Percentiles rank a stretch among this genome's conserved stretches.
Conservation (phyloP, 2,329 filamentous ascomycete species). For the Myriosclerotinia curreyana region DNA sequence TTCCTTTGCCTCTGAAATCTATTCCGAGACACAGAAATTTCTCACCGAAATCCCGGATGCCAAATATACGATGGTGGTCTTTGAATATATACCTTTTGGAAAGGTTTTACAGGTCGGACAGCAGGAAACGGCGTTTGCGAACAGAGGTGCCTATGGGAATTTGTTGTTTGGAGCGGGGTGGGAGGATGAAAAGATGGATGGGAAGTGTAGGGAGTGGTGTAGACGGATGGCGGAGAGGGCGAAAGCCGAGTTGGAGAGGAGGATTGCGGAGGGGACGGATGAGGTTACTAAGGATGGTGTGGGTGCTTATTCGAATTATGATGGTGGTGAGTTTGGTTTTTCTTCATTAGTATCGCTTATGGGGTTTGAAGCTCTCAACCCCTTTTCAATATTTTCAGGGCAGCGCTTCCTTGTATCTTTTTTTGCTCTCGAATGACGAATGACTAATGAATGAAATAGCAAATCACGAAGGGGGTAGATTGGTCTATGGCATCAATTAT, state of each 20-base stretch:
- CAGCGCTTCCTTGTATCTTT: background rate
- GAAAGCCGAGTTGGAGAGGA: slow-evolving; percentile 23
- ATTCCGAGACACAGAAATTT: slow-evolving; percentile 37
- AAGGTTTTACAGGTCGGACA: slow-evolving; percentile 30
- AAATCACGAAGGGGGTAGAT: slow-evolving; percentile 23
- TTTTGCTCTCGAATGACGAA: background rate
- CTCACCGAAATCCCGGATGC: slow-evolving; percentile 31
- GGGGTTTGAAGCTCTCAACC: background rate
- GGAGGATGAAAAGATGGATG: slow-evolving; percentile 29
- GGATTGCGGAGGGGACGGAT: slow-evolving; percentile 15
- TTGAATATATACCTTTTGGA: slow-evolving; percentile 29
- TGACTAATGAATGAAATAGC: slow-evolving; percentile 15
- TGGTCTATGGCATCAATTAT: slow-evolving; percentile 28
- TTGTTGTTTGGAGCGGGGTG: slow-evolving; percentile 36
- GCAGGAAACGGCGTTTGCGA: slow-evolving; percentile 33
- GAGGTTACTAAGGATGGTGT: slow-evolving; percentile 20
- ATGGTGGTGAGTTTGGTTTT: slow-evolving; percentile 15
- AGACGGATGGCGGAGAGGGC: slow-evolving; percentile 26
- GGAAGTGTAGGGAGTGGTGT: slow-evolving; percentile 28
- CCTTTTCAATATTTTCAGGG: background rate
- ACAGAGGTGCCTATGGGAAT: slow-evolving; percentile 34
- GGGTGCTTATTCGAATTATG: slow-evolving; percentile 23
- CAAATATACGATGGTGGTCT: slow-evolving; percentile 28
- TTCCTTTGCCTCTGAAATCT: slow-evolving; percentile 27
- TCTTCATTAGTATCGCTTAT: background rate